Base-by-base conservation (phyloP, 805 yeast species). In the Suhomyces sp. region DNA sequence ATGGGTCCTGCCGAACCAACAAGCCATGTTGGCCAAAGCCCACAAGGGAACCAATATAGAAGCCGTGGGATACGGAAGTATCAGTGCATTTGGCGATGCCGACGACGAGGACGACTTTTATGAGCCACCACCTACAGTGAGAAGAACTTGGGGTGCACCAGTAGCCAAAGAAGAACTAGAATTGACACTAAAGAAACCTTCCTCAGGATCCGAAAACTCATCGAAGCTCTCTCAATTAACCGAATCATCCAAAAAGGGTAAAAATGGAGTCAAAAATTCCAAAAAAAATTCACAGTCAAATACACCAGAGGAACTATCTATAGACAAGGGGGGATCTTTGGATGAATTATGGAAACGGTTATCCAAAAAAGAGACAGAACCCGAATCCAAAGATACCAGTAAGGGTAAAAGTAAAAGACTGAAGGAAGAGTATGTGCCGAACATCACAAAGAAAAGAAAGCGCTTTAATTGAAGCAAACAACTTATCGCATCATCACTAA, bases 1-100 rank as follows among this genome's bases (percentile, higher is more conserved):
- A 50, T 76, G 82, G 82, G 58, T 53, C 11, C 51, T 69, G 24
- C 72, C 76, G 2, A 40, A 56, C 24, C 53, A 66, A 11, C 42
- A 49, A 3, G 35, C 35, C 12, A 31, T 61, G 9, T 28, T 64
- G 15, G 48, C 56, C 15, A 58, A 55, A 33, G 54, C 60, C 14
- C 16, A 40, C 29, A 15, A 54, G 18, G 42, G 48, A 4, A 39
- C 47, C 5, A 44, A 46, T 29, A 56, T 68, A 5, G 56, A 50
- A 17, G 43, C 64, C 3, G 57, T 68, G 7, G 77, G 77, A 0
- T 71, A 65, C 42, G 68, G 69, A 5, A 61, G 67, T 19, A 60
- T 72, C 21, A 53, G 61, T 33, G 40, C 51, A 4, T 48, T 61
- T 5, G 53, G 43, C 13, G 53, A 38, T 29, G 53, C 42, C 28